Evolutionary conservation across 169 alveolate species (phyloP), one percentile per base, ranked within the genome.

Genomic region (Cardiosporidium cionae): DNA sequence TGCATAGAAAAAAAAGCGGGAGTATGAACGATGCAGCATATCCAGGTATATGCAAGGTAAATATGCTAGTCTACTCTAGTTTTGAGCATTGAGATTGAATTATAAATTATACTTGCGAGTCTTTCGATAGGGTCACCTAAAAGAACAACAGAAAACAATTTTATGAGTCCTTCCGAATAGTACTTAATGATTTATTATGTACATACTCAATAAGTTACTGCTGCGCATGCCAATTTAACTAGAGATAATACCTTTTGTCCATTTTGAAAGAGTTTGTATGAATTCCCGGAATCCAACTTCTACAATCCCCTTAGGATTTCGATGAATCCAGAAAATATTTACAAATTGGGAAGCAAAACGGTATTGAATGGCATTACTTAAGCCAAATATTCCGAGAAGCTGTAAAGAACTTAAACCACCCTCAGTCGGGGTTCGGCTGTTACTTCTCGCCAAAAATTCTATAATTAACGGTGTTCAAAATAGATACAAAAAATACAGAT

Each of bases 241-340:
- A 1, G 0, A 22, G 1, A 66, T 53, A 7, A n/a, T n/a, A 78
- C 84, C 84, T 7, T 79, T 34, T 22, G 84, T 71, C 84, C 84
- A 78, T 22, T 68, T 44, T 7, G 79, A 69, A n/a, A 78, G 74
- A 25, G 71, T 31, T 44, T 62, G 64, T 6, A 78, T 71, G 70
- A 78, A 78, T 34, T 78, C 84, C 9, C 71, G 76, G 73, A 78
- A 78, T 2, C 84, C 84, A 22, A 78, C 65, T 28, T 78, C 84
- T 16, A 78, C 76, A 28, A 74, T 76, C 34, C 83, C 36, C 35
- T 69, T 74, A 23, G 69, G 78, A 0, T 74, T 70, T 5, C 79
- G 36, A 62, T 78, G 78, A 33, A 52, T 52, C 79, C 79, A 71
- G 28, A 78, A 78, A 36, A 78, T 78, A 9, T 73, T 65, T n/a